Evolutionary conservation across 2,329 filamentous ascomycete genomes (phyloP), one percentile per base, ranked within the genome.

Genomic region (Clonostachys byssicola): DNA sequence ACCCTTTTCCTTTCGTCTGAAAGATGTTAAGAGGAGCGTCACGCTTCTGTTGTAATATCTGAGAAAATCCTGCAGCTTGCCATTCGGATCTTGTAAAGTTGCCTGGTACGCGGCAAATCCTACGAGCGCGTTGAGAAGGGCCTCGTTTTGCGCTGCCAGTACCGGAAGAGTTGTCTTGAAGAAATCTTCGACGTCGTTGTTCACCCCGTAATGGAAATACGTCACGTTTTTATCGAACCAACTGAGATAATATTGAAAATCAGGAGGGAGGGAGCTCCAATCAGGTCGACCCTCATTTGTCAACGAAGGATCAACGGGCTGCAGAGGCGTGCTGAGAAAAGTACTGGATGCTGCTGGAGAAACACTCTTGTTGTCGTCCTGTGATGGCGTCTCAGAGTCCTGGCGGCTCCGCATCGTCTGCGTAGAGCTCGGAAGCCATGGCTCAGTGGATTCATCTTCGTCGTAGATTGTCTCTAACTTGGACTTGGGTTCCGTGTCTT

Each of bases 11-110:
- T 83, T 84, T 46, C 78, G 83, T 51, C 83, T 82, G 16, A 97
- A 70, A 5, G 83, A 86, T 34, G 77, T 75, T 9, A 95, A 75
- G 16, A 99, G 76, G 23, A 90, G 70, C 2, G 80, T 86, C 30
- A 99, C 86, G 10, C 92, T 92, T 60, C 83, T 86, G 65, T 96
- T 92, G 71, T 97, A 96, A 60, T 95, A 96, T 49, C 84, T 81
- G 30, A 97, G 73, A 56, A 97, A 97, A 45, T 87, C 84, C 51
- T 87, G 79, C 23, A 97, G 83, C 53, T 84, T 85, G 18, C 88
- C 89, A 43, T 84, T 72, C 1, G 86, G 81, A 43, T 85, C 81
- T 38, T 78, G 76, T 43, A 96, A 64, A 2, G 88, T 88, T 54
- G 86, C 79, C 55, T 95, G 90, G 59, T 96, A 97, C 1, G 92